Evolutionary conservation across 495 filamentous ascomycete species (phyloP), one percentile per base, ranked within the genome.

Genomic region (Paragyromitra xinjiangensis): DNA sequence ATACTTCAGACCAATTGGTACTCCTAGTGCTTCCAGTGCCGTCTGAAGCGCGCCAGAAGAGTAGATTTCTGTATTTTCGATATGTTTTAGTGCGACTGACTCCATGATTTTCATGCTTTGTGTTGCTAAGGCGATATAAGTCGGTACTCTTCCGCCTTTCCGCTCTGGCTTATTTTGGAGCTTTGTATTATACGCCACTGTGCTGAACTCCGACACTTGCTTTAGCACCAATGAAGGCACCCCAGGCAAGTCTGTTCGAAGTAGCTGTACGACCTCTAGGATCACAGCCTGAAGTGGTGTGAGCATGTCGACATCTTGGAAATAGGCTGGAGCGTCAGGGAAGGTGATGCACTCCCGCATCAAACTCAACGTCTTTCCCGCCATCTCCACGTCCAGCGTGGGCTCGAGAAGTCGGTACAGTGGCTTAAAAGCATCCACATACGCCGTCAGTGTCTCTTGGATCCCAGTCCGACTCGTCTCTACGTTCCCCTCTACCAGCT

Each of bases 121-220:
- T 81, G 91, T 93, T 0, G 94, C 94, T 80, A 98, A 88, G 19
- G 95, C 94, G 62, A 99, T 89, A 81, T 92, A 98, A 1, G 92
- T 94, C 2, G 92, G 90, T 45, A 82, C 63, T 66, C 84, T 66
- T 5, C n/a, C 70, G 6, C 71, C 67, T 19, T 79, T 75, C 26
- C 51, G 26, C 19, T 77, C 59, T 12, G 53, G 40, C 2, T 71
- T 66, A 6, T 34, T 74, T 9, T 77, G 53, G 3, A 64, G 63
- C 9, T 71, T 82, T 1, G 70, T 65, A 22, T 69, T 64, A 81
- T 91, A 93, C 2, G 93, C 89, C 14, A 99, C 81, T 0, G 88
- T 89, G 22, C 89, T 88, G 55, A 97, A 88, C 45, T 91, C 87
- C 6, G 92, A 87, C 16, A 94, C 86, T 58, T 91, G 88, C 45